Percentiles rank a stretch among this genome's conserved stretches.
These are phyloP conservation scores for Solanum gandarillasii DNA, from an alignment of 257 asterid genomes.

Conservation along the genomic window DNA sequence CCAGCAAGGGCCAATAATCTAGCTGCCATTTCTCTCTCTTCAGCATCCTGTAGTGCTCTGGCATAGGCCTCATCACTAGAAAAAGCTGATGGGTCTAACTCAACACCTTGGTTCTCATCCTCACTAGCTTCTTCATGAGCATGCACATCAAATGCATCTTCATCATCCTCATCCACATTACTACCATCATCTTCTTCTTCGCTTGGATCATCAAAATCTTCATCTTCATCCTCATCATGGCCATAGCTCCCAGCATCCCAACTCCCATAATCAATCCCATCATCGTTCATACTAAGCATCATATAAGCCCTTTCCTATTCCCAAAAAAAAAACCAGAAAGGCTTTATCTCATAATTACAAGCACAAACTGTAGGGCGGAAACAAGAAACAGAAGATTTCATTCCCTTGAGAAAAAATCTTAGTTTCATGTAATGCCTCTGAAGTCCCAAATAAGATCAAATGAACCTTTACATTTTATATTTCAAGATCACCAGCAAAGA, in stretches of 20 bases:
- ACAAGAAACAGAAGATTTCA: background rate
- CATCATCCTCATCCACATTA: conserved; percentile 41
- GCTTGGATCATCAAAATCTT: conserved; percentile 50
- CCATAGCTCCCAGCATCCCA: conserved; percentile 66
- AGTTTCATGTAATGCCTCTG: background rate
- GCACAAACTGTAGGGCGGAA: background rate
- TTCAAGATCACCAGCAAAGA: background rate
- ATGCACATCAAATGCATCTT: conserved; percentile 58
- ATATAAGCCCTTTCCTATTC: conserved; percentile 84
- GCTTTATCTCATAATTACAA: background rate
- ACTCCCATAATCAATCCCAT: conserved; percentile 55
- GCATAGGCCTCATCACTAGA: conserved; percentile 94
- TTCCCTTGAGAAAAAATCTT: background rate
- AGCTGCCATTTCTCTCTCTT: conserved; percentile 85
- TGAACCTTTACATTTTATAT: background rate
- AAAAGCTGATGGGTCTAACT: conserved; percentile 77
- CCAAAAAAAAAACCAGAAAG: background rate
- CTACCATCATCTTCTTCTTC: conserved; percentile 65
- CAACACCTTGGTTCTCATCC: conserved; percentile 37
- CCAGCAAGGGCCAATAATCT: conserved; percentile 83
- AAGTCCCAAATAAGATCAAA: background rate
- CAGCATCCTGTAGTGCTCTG: conserved; percentile 90
- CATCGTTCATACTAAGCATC: conserved; percentile 74
- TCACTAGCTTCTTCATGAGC: conserved; percentile 44
- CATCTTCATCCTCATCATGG: conserved; percentile 37